Base-by-base conservation (phyloP, 2,329 filamentous ascomycete species). In the Diaporthe vaccinii region DNA sequence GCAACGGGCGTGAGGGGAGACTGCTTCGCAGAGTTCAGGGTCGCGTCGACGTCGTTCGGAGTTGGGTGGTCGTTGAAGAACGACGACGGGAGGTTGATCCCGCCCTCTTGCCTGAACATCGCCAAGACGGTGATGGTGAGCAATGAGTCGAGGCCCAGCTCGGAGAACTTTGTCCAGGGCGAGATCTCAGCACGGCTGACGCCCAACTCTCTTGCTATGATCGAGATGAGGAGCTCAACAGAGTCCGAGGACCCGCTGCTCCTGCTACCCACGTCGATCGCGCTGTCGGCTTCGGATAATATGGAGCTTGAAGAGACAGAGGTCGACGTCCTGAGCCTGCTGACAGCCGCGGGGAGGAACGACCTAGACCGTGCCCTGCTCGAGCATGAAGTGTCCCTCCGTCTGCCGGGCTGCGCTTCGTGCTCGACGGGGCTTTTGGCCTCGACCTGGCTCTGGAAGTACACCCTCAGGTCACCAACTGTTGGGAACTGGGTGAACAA, bases 401-500 rank as follows among this genome's bases (percentile, higher is more conserved):
- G 65, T 4, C 65, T 51, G 31, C 46, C 53, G 5, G 46, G 65
- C 14, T 46, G 65, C 2, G 6, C 14, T 20, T 68, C 65, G 14
- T 46, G 65, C 65, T 68, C 65, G 12, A 53, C n/a, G 0, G 65
- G 46, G n/a, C 65, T 68, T 34, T 68, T 68, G 4, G 46, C 65
- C n/a, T 68, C 65, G 9, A 53, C n/a, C 4, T 68, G 65, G 9
- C 46, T 49, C 34, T 68, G 65, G 65, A 68, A 68, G 34, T 53
- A 53, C 14, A 22, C 14, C 4, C 31, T 68, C 1, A 74, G 10
- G 1, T 69, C 51, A 0, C 62, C 53, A 1, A 74, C 62, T 4
- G 82, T 83, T 20, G 79, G 78, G 61, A 77, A 78, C 22, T 81
- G 78, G n/a, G 77, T 73, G 70, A 83, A 81, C 7, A 82, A 53